phyloP scores from a whole-genome alignment of 257 asterid species.

The Petunia secreta region DNA sequence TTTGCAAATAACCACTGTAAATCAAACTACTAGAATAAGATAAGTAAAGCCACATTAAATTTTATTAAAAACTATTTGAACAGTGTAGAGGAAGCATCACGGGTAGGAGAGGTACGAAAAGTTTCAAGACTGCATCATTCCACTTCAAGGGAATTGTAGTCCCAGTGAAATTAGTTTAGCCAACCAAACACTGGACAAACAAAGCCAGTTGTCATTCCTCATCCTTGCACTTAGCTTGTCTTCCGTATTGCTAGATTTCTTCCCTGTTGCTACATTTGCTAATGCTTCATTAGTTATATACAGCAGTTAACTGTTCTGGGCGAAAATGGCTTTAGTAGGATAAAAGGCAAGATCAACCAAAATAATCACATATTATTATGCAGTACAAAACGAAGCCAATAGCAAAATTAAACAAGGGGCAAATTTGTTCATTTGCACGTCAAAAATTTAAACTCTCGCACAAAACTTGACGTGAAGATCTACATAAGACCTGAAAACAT shows the following conservation, averaged over 20 bases:
- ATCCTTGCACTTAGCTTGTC: too few species aligned
- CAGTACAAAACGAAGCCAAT: conserved; percentile 14
- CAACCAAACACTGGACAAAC: too few species aligned
- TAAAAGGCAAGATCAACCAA: background rate
- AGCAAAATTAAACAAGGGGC: conserved; percentile 6
- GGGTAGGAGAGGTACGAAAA: background rate
- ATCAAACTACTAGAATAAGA: background rate
- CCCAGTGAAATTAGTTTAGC: too few species aligned
- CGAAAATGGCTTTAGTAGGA: background rate
- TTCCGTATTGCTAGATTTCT: too few species aligned
- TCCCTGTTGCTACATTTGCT: background rate
- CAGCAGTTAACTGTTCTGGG: background rate
- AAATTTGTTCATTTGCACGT: background rate
- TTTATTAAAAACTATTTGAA: background rate
- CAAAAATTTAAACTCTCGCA: background rate
- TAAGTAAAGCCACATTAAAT: background rate
- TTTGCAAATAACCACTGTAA: too few species aligned
- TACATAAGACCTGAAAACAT: conserved; percentile 10
- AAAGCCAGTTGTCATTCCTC: too few species aligned
- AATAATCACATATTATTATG: background rate
- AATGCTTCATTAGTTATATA: too few species aligned
- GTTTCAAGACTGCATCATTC: background rate
- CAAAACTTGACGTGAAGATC: background rate
- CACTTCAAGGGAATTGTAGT: too few species aligned
- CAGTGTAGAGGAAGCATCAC: background rate